Base-by-base conservation (phyloP, 805 yeast genomes). In the Ogataea trehaloabstinens region DNA sequence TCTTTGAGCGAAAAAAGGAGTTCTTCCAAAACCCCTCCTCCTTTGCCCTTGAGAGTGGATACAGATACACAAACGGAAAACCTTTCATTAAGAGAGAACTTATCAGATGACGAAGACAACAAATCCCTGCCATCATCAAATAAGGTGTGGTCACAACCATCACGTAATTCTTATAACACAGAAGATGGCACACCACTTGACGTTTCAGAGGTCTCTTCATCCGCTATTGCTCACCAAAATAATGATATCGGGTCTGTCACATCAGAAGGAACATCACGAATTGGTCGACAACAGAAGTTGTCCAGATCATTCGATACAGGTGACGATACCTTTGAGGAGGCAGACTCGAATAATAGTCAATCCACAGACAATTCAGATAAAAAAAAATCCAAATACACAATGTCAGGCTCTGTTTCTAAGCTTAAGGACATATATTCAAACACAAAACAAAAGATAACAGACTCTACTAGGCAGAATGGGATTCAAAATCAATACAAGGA, bases 391-490 rank as follows among this genome's bases (percentile, higher is more conserved):
- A 37, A 44, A 19, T 45, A 46, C 30, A 47, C 67, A 3, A 55
- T 74, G 12, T 53, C 73, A 4, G 63, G 59, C 31, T 71, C 86
- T 0, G 61, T 81, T 33, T 73, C 70, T 41, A 83, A 78, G 50
- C 58, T 85, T 6, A 85, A 85, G 1, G 80, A 74, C 45, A 82
- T 91, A 87, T 84, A 84, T 49, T 71, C 70, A 37, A 77, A 70
- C 24, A 73, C 73, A 39, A 74, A 67, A 17, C 50, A 55, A 49
- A 41, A 35, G 31, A 17, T 42, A 6, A 24, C 52, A 15, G 44
- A 49, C 6, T 17, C 32, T 10, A 19, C 35, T 13, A 37, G 25
- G 19, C 17, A 29, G 29, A 35, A 31, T 19, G 17, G n/a, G 3
- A 24, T 8, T 6, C 41, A n/a, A 28, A 28, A 3, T 7, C 37